Percentiles rank a stretch among this genome's conserved stretches.
These are phyloP conservation scores for Bremia lactucae DNA, from an alignment of 352 stramenopile genomes.

Conservation along the genomic window DNA sequence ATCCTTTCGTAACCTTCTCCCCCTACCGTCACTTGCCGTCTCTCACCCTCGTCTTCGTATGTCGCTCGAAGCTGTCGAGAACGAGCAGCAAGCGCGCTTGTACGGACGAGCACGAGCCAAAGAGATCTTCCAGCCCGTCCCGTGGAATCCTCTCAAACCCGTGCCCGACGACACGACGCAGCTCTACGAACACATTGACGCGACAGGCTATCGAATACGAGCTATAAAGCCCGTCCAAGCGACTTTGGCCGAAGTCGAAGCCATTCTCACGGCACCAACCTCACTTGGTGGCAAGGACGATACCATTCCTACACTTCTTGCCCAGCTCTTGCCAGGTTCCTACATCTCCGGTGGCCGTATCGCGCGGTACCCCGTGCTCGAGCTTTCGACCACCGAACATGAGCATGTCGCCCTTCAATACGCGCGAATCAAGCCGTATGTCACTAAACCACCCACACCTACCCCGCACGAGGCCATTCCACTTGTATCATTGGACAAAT, in stretches of 20 bases:
- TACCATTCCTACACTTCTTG: constrained; percentile 26
- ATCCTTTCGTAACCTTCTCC: too few species aligned
- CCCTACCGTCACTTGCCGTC: too few species aligned
- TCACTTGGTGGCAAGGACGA: constrained; percentile 11
- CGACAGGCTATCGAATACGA: constrained; percentile 32
- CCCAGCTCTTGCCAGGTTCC: constrained; percentile 29
- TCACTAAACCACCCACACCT: constrained; percentile 4
- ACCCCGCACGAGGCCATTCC: constrained; percentile 2
- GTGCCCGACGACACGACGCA: constrained; percentile 42
- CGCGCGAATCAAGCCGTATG: constrained; percentile 32
- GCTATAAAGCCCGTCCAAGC: constrained; percentile 42
- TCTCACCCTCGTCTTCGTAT: too few species aligned
- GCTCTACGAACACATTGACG: constrained; percentile 47
- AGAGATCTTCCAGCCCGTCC: constrained; percentile 55
- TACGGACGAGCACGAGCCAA: constrained; percentile 47
- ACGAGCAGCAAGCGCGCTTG: constrained; percentile 42
- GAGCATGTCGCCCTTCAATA: constrained; percentile 52
- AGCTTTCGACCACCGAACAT: constrained; percentile 51
- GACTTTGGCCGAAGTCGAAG: constrained; percentile 41
- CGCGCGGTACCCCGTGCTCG: constrained; percentile 33
- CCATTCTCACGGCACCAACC: constrained; percentile 33
- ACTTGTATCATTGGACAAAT: constrained; percentile 25
- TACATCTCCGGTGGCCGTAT: constrained; percentile 33
- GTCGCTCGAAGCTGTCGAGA: constrained; percentile 25
- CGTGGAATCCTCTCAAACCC: constrained; percentile 52